Evolutionary conservation across 192 early-diverging fungal species (phyloP).

Genomic region (Phlyctochytrium planicorne): DNA sequence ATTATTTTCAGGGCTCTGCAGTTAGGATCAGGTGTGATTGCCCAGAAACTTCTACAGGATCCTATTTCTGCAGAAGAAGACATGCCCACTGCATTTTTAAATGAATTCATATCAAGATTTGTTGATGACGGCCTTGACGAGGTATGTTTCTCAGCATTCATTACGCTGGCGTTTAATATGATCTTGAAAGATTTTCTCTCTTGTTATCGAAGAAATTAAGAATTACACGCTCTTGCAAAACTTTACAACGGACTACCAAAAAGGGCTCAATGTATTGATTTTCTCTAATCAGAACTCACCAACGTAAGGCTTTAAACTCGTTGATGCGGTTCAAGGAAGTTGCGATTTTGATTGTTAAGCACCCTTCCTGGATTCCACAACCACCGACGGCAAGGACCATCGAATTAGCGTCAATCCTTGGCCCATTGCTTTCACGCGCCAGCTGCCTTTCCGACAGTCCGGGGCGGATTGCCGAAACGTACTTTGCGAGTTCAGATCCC

Average conservation of each 20-base stretch:
- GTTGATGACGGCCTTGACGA: conserved; percentile 63
- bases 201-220: conserved; percentile 49
- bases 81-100: conserved; percentile 64
- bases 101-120: conserved; percentile 58
- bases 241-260: conserved; percentile 51
- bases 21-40: conserved; percentile 38
- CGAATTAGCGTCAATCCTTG: conserved; percentile 68
- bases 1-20: conserved; percentile 20
- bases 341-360: conserved; percentile 44
- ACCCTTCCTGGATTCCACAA: conserved; percentile 57
- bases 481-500: conserved; percentile 42
- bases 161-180: background rate
- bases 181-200: conserved; percentile 49
- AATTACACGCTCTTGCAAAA: conserved; percentile 43
- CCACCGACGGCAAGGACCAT: conserved; percentile 51
- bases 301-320: conserved; percentile 45
- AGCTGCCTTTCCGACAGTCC: conserved; percentile 43
- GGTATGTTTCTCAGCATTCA: too few relatives aligned
- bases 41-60: conserved; percentile 50
- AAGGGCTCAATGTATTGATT: conserved; percentile 36
- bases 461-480: conserved; percentile 33
- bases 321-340: conserved; percentile 57
- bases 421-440: conserved; percentile 63
- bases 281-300: conserved; percentile 14
- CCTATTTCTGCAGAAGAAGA: conserved; percentile 55